Conservation (phyloP, 2,329 filamentous ascomycete species). For the Clarireedia monteithiana region DNA sequence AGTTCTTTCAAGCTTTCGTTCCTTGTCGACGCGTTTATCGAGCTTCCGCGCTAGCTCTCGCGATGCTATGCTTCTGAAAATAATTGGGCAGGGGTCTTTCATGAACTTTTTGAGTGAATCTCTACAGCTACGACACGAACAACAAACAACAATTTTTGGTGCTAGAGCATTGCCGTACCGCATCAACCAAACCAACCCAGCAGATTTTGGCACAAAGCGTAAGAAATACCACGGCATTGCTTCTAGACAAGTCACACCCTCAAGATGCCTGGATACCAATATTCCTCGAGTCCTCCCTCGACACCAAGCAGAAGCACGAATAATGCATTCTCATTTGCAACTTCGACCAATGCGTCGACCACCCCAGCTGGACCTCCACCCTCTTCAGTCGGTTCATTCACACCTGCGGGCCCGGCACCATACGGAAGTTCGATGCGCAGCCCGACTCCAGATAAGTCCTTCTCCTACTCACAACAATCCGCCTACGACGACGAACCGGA, state of each 20-base stretch:
- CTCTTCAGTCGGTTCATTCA: conserved; percentile 44
- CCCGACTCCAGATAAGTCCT: conserved; percentile 20
- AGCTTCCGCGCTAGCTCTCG: conserved; percentile 7
- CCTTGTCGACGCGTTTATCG: conserved; percentile 6
- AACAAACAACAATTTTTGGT: too few relatives aligned
- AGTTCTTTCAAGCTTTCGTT: neutral
- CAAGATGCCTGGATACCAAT: conserved; percentile 22
- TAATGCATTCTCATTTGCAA: conserved; percentile 22
- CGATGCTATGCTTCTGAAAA: conserved; percentile 7
- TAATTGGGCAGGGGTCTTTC: conserved; percentile 3
- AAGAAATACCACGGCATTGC: too few relatives aligned
- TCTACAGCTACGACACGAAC: too few relatives aligned
- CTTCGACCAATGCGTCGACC: conserved; percentile 39
- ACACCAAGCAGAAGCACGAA: conserved; percentile 29
- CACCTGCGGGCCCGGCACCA: conserved; percentile 45
- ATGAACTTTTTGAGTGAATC: too few relatives aligned
- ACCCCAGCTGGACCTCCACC: conserved; percentile 50
- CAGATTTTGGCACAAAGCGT: neutral
- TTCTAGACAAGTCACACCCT: neutral
- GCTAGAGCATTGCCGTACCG: too few relatives aligned
- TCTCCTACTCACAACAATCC: conserved; percentile 31
- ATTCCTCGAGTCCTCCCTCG: conserved; percentile 28
- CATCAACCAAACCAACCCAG: neutral
- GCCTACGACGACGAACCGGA: conserved; percentile 13
- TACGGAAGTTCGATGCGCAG: conserved; percentile 44